These are phyloP conservation scores for Pugionium dolabratum DNA, from an alignment of 345 rosid genomes.

Conservation along the genomic window DNA sequence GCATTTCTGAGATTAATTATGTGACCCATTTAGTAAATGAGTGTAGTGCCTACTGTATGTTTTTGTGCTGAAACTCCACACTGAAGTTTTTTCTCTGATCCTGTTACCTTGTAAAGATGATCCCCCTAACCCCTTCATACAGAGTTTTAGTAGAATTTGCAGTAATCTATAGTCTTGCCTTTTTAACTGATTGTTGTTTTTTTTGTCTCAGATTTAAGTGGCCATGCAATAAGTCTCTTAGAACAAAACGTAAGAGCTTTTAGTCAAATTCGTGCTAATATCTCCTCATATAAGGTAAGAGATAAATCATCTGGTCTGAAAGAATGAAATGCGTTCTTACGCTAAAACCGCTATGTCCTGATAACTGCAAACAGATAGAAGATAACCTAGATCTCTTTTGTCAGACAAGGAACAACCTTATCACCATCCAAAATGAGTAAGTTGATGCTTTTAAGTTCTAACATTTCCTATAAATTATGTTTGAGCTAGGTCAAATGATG, in stretches of 20 bases:
- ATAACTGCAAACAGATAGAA: slow-evolving; percentile 56
- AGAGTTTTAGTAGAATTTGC: slow-evolving; percentile 1
- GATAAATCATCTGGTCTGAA: background rate
- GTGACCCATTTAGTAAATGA: background rate
- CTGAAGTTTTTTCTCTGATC: background rate
- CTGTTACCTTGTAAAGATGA: background rate
- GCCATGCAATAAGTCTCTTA: slow-evolving; percentile 59
- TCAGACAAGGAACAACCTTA: slow-evolving; percentile 67
- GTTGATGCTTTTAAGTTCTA: slow-evolving; percentile 37
- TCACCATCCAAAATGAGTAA: slow-evolving; percentile 71
- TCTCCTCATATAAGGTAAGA: slow-evolving; percentile 59
- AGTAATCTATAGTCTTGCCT: slow-evolving; percentile 6
- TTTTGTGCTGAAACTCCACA: background rate
- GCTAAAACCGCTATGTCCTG: background rate
- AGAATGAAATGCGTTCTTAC: slow-evolving; percentile 1
- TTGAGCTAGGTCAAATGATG: slow-evolving; percentile 19
- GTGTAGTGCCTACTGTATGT: background rate
- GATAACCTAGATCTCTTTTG: slow-evolving; percentile 75
- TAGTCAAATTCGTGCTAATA: slow-evolving; percentile 69
- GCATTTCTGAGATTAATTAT: background rate
- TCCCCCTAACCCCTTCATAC: background rate
- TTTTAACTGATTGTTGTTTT: slow-evolving; percentile 15
- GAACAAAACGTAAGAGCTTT: slow-evolving; percentile 74
- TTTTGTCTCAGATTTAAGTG: slow-evolving; percentile 61
- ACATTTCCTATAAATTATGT: slow-evolving; percentile 24